These are phyloP conservation scores for Crithidia expoeki DNA, from an alignment of 208 protist species.

Conservation along the genomic window DNA sequence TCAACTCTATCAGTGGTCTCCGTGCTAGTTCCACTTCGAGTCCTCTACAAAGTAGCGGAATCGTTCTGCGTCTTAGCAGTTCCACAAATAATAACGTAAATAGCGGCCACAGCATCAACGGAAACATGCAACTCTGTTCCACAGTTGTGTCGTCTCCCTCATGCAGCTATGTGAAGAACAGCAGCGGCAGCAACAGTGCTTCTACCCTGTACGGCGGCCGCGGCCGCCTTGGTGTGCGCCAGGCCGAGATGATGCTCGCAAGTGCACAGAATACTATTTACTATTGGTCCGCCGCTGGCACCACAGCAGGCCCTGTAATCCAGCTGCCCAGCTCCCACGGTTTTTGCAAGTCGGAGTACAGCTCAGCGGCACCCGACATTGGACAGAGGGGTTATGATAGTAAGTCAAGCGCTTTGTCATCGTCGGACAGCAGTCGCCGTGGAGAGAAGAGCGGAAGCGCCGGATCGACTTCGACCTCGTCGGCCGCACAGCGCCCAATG, in stretches of 20 bases:
- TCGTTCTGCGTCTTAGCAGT: conserved; percentile 6
- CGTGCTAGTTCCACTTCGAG: background rate
- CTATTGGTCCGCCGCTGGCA: conserved; percentile 23
- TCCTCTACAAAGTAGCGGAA: background rate
- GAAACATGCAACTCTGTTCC: background rate
- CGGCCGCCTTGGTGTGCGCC: conserved; percentile 11
- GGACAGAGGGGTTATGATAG: background rate
- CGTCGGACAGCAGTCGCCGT: background rate
- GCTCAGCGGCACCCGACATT: background rate
- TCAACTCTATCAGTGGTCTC: background rate
- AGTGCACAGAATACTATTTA: conserved; percentile 15
- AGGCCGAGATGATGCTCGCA: conserved; percentile 16
- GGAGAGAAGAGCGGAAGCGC: background rate
- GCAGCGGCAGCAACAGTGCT: background rate
- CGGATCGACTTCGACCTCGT: background rate
- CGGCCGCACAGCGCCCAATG: background rate
- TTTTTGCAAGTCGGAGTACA: background rate
- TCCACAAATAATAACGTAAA: background rate
- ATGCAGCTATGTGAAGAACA: background rate
- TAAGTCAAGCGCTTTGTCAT: background rate
- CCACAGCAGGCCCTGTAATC: conserved; percentile 22
- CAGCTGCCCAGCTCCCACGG: background rate
- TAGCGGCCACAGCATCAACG: background rate
- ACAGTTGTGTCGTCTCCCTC: background rate
- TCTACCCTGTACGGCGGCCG: background rate